Percentiles rank a stretch among this genome's conserved stretches.
phyloP scores from a whole-genome alignment of 257 asterid species.

The Solanum dulcamara region DNA sequence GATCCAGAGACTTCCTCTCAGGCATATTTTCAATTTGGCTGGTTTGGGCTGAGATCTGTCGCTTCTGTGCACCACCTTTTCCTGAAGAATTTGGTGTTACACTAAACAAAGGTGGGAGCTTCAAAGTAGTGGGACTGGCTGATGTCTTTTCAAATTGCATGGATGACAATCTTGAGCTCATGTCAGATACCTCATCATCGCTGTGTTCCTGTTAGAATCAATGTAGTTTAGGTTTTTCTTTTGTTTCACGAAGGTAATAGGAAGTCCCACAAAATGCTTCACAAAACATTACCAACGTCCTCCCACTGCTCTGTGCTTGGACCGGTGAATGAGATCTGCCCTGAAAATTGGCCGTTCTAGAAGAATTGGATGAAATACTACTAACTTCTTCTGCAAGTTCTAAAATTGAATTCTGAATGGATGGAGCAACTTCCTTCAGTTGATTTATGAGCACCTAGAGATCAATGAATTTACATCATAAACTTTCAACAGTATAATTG shows the following conservation, averaged over 20 bases:
- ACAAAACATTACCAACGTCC: slow-evolving; percentile 41
- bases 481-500: not conserved
- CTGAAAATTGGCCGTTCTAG: slow-evolving; percentile 35
- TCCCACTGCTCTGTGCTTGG: slow-evolving; percentile 72
- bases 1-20: slow-evolving; percentile 44
- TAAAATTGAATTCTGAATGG: slow-evolving; percentile 77
- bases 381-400: slow-evolving; percentile 85
- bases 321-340: slow-evolving; percentile 58
- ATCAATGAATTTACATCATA: slow-evolving; percentile 3
- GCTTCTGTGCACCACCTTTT: slow-evolving; percentile 67
- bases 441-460: slow-evolving; percentile 93
- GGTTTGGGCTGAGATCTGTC: slow-evolving; percentile 43
- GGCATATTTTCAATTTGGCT: slow-evolving; percentile 37
- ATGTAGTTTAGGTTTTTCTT: not conserved
- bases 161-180: slow-evolving; percentile 66
- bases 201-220: slow-evolving; percentile 48
- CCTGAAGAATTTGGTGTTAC: slow-evolving; percentile 80
- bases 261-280: not conserved
- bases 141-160: slow-evolving; percentile 71
- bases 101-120: slow-evolving; percentile 94
- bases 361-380: slow-evolving; percentile 56
- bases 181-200: slow-evolving; percentile 55
- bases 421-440: slow-evolving; percentile 92
- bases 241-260: not conserved
- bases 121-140: slow-evolving; percentile 70